Evolutionary conservation across 148 eudicot species (phyloP), one percentile per base, ranked within the genome.

Genomic region (Nepenthes gracilis): DNA sequence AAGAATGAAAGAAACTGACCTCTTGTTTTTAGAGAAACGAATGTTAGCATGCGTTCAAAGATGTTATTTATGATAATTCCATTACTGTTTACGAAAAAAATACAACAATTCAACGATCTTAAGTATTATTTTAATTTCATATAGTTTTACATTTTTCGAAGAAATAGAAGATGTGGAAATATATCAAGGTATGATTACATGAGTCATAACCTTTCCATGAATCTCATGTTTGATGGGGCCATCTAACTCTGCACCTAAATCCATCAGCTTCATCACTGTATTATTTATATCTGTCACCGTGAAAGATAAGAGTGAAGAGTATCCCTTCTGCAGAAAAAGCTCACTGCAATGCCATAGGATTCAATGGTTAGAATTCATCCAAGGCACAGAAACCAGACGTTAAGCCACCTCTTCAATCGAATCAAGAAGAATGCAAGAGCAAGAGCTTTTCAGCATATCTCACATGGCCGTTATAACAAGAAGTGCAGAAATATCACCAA

Each of bases 141-240:
- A 23, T 0, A 23, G 23, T 23, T 23, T 23, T 23, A 23, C 23
- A 23, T 23, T 23, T 23, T 23, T 23, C 23, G 23, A 23, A 23
- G 23, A 23, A 23, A 23, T 23, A 23, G 23, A 23, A 23, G 23
- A 23, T 0, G 23, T 23, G 0, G 23, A 23, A 23, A 23, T 23
- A 23, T 23, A 23, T 23, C 23, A 23, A 23, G 23, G 23, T 23
- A 23, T 0, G 23, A 23, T 23, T 23, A 23, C 23, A 23, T 47
- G 6, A 48, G 32, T 14, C 12, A 47, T 47, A 53, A 92, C 96
- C 98, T 93, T 93, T 45, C 98, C 98, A 64, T 86, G 88, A 59
- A 80, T 76, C 73, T 92, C 98, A 63, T 93, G 81, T 64, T 88
- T 93, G 67, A 88, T 86, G 52, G 98, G 94, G 34, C 96, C 98